Evolutionary conservation across 305 asterid genomes (phyloP).

Genomic region (Andrographis paniculata): DNA sequence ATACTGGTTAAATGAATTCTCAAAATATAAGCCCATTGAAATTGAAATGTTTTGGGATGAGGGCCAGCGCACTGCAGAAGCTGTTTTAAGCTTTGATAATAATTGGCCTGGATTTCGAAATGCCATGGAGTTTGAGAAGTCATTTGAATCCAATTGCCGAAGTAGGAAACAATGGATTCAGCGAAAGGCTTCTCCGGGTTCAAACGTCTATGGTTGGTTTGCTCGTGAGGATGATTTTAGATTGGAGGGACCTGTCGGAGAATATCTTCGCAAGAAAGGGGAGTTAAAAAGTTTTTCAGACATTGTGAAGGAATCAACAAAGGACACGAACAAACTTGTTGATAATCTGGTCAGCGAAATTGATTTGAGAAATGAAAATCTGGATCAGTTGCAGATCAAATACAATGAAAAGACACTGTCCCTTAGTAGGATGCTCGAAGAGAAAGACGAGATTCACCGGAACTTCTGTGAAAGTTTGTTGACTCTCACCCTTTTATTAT

Average conservation of each 20-base stretch:
- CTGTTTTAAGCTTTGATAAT: conserved; percentile 42
- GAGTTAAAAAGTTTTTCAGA: conserved; percentile 52
- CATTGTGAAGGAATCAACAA: conserved; percentile 40
- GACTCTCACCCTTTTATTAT: neutral
- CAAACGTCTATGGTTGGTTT: conserved; percentile 57
- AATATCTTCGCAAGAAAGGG: conserved; percentile 33
- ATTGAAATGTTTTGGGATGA: conserved; percentile 48
- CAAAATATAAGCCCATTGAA: conserved; percentile 49
- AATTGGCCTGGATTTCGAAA: conserved; percentile 76
- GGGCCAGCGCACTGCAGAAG: conserved; percentile 27
- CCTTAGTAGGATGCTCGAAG: conserved; percentile 69
- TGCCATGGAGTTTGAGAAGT: conserved; percentile 71
- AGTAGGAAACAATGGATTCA: conserved; percentile 53
- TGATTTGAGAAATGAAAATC: conserved; percentile 53
- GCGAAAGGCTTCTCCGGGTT: conserved; percentile 26
- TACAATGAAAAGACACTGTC: conserved; percentile 53
- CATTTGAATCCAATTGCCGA: conserved; percentile 42
- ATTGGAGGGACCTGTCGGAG: conserved; percentile 50
- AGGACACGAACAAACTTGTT: conserved; percentile 36
- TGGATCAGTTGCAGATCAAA: conserved; percentile 45
- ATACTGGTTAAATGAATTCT: conserved; percentile 49
- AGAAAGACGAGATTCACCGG: conserved; percentile 67
- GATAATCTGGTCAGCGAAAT: conserved; percentile 40
- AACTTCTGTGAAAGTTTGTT: conserved; percentile 57
- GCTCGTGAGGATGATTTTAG: conserved; percentile 64